These are phyloP conservation scores for Brassica hybrid DNA, from an alignment of 441 rosid species.

Conservation along the genomic window DNA sequence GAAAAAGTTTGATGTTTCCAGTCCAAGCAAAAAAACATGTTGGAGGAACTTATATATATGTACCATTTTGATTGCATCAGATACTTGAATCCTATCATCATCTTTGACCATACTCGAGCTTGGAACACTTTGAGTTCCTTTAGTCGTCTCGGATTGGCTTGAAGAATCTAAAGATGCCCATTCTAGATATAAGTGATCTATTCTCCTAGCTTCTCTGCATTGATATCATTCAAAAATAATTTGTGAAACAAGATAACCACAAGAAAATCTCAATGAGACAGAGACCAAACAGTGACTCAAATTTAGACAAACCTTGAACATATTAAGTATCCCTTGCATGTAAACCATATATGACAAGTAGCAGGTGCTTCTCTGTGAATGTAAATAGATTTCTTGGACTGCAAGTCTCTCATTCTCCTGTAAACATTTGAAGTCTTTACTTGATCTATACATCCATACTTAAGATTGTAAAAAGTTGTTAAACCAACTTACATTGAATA, in stretches of 20 bases:
- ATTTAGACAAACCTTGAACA: conserved; percentile 52
- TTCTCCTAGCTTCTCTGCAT: conserved; percentile 33
- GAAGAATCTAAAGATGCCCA: conserved; percentile 3
- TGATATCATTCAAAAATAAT: not conserved
- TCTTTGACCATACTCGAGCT: conserved; percentile 14
- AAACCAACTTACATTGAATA: conserved; percentile 53
- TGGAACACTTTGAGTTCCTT: conserved; percentile 14
- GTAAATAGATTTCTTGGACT: conserved; percentile 75
- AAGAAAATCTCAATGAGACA: not conserved
- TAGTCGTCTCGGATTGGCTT: conserved; percentile 1
- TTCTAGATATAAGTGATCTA: conserved; percentile 6
- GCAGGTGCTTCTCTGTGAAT: conserved; percentile 60
- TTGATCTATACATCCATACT: not conserved
- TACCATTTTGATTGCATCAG: conserved; percentile 74
- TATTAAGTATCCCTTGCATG: conserved; percentile 71
- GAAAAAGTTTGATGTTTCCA: conserved; percentile 1
- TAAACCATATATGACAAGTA: conserved; percentile 76
- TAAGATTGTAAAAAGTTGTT: not conserved
- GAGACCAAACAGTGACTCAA: conserved; percentile 7
- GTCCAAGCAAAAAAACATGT: conserved; percentile 13
- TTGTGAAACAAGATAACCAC: conserved; percentile 6
- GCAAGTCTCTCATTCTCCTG: conserved; percentile 70
- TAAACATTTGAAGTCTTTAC: conserved; percentile 20
- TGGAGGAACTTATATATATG: not conserved
- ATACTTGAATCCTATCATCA: conserved; percentile 46